phyloP scores from a whole-genome alignment of 805 yeast genomes.

The Candida tibetensis region DNA sequence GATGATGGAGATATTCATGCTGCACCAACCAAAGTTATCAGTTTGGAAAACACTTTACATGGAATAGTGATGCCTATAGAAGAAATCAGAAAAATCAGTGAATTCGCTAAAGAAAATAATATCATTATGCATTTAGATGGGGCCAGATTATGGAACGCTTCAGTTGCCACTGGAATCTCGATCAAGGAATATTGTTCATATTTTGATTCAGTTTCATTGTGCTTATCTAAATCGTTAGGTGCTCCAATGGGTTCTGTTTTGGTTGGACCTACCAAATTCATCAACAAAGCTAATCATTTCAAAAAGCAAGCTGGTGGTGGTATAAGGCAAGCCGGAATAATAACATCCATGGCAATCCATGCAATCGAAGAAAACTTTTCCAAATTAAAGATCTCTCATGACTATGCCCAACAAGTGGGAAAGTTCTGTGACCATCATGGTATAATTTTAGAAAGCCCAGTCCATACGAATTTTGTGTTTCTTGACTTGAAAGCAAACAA shows the following conservation, averaged over 20 bases:
- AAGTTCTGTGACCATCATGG: slow-evolving; percentile 51
- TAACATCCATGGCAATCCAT: slow-evolving; percentile 74
- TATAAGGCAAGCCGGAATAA: slow-evolving; percentile 81
- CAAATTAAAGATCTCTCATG: slow-evolving; percentile 50
- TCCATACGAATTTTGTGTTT: slow-evolving; percentile 81
- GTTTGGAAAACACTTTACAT: slow-evolving; percentile 84
- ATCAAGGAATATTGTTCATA: slow-evolving; percentile 66
- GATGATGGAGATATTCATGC: slow-evolving; percentile 82
- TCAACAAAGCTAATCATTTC: slow-evolving; percentile 75
- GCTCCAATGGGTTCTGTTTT: slow-evolving; percentile 91
- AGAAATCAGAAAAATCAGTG: slow-evolving; percentile 68
- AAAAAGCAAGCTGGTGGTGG: slow-evolving; percentile 95
- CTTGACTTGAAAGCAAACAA: slow-evolving; percentile 53
- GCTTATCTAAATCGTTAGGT: slow-evolving; percentile 86
- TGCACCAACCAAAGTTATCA: slow-evolving; percentile 83
- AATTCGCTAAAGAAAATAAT: slow-evolving; percentile 60
- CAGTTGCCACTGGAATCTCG: slow-evolving; percentile 66
- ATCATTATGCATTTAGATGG: slow-evolving; percentile 84
- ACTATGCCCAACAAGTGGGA: slow-evolving; percentile 51
- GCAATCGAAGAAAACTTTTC: slow-evolving; percentile 75
- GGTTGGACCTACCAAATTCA: slow-evolving; percentile 61
- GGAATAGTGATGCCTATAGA: slow-evolving; percentile 80
- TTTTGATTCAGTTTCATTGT: slow-evolving; percentile 87
- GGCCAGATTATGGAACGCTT: slow-evolving; percentile 94
- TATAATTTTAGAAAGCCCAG: slow-evolving; percentile 66